Conservation (phyloP, 495 filamentous ascomycete genomes). For the Penicillium dipodomyicola region DNA sequence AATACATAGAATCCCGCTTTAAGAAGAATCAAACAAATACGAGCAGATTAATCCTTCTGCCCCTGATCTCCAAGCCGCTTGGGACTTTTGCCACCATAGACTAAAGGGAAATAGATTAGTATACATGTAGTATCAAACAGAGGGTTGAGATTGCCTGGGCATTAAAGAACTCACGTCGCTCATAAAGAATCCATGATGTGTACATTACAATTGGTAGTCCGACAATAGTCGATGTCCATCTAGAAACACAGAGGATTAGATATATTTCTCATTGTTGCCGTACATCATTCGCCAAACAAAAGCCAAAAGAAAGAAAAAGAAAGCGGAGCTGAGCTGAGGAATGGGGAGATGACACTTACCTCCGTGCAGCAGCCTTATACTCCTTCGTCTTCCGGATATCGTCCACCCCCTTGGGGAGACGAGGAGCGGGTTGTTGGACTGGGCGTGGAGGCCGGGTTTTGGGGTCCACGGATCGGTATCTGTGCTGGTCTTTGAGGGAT, state of each 20-base stretch:
- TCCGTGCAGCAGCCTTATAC: constrained; percentile 30
- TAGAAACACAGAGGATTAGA: constrained; percentile 32
- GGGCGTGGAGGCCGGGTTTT: constrained; percentile 12
- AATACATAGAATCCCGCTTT: neutral
- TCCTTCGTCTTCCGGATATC: constrained; percentile 32
- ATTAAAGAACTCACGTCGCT: constrained; percentile 21
- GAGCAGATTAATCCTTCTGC: constrained; percentile 1
- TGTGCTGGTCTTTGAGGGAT: neutral
- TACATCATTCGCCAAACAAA: neutral
- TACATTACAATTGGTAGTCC: constrained; percentile 52
- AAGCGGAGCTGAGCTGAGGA: neutral
- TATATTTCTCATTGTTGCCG: constrained; percentile 6
- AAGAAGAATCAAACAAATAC: neutral
- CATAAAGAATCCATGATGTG: constrained; percentile 29
- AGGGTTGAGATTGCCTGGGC: neutral
- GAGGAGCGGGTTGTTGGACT: constrained; percentile 7
- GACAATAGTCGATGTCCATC: constrained; percentile 51
- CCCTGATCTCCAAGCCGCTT: constrained; percentile 8
- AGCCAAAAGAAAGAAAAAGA: neutral
- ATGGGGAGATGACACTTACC: constrained; percentile 14
- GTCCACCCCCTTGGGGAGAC: constrained; percentile 8
- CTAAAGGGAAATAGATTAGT: constrained; percentile 11
- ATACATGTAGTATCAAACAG: neutral
- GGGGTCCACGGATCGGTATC: constrained; percentile 11
- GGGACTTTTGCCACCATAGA: constrained; percentile 21